phyloP scores from a whole-genome alignment of 305 asterid species.

The Solanum aculeatissimum region DNA sequence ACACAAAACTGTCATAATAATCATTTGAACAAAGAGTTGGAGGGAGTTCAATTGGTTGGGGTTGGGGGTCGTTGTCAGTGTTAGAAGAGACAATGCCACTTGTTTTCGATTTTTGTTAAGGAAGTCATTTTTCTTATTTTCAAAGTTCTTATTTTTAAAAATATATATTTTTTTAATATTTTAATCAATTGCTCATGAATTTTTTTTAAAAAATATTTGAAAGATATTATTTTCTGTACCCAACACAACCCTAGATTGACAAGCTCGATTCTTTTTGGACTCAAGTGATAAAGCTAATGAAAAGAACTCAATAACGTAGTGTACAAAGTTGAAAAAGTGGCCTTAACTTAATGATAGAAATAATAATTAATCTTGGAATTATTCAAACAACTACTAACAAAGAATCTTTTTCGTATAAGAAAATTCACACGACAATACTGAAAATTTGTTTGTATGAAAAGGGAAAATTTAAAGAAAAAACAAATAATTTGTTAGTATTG shows the following conservation, averaged over 20 bases:
- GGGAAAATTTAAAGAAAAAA: not conserved
- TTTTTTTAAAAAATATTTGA: no score
- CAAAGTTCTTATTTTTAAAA: no score
- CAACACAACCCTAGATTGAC: not conserved
- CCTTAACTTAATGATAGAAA: not conserved
- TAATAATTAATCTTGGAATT: not conserved
- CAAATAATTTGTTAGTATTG: not conserved
- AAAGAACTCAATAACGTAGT: not conserved
- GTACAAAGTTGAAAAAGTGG: not conserved
- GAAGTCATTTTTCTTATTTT: not conserved
- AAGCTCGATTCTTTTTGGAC: not conserved
- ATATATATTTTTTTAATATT: no score
- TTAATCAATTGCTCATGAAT: no score
- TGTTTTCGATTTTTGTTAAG: not conserved
- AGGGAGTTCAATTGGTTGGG: not conserved
- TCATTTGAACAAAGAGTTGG: not conserved
- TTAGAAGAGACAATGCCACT: not conserved
- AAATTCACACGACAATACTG: not conserved
- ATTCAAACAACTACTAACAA: not conserved
- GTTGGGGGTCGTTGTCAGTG: not conserved
- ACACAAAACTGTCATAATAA: not conserved
- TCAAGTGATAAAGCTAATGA: not conserved
- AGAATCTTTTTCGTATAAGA: not conserved
- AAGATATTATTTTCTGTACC: not conserved
- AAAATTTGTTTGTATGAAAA: not conserved